A percentile compares a stretch with the other conserved stretches of the same genome.
Conservation (phyloP, 2,329 filamentous ascomycete species). For the Bipolaris victoriae region DNA sequence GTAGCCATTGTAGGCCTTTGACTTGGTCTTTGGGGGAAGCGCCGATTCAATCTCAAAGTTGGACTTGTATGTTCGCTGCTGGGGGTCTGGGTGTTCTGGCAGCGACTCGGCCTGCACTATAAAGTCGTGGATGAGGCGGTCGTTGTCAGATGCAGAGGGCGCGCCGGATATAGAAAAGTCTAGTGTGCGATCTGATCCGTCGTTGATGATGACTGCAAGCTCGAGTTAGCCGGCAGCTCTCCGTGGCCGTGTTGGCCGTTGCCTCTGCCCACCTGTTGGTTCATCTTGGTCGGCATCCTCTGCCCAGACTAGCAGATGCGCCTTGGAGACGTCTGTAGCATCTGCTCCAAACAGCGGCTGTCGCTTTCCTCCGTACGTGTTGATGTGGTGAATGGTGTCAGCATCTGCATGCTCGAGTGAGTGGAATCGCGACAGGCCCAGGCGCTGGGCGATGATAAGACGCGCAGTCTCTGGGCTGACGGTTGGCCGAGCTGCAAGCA, state of each 20-base stretch:
- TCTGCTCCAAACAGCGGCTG: constrained; percentile 51
- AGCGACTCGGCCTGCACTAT: constrained; percentile 43
- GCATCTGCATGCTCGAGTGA: constrained; percentile 49
- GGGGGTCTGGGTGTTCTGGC: constrained; percentile 35
- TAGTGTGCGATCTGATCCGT: constrained; percentile 20
- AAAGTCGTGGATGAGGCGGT: constrained; percentile 46
- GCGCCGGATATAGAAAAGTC: constrained; percentile 44
- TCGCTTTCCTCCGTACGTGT: constrained; percentile 52
- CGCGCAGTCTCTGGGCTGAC: constrained; percentile 54
- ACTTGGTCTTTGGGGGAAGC: constrained; percentile 27
- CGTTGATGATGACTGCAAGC: constrained; percentile 33
- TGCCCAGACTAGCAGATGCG: constrained; percentile 49
- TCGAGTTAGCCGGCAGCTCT: constrained; percentile 22
- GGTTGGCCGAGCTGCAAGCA: constrained; percentile 40
- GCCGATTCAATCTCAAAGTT: constrained; percentile 31
- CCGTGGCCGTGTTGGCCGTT: background rate
- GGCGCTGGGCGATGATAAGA: constrained; percentile 58
- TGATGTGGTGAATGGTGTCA: constrained; percentile 54
- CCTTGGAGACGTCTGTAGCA: constrained; percentile 25
- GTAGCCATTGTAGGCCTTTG: constrained; percentile 38
- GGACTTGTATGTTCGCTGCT: constrained; percentile 33
- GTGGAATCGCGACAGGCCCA: constrained; percentile 59
- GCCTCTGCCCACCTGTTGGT: constrained; percentile 37
- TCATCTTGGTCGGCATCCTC: constrained; percentile 48
- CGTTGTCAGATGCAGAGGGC: constrained; percentile 42